Conservation (phyloP, 2,329 filamentous ascomycete genomes). For the Neofusicoccum ribis region DNA sequence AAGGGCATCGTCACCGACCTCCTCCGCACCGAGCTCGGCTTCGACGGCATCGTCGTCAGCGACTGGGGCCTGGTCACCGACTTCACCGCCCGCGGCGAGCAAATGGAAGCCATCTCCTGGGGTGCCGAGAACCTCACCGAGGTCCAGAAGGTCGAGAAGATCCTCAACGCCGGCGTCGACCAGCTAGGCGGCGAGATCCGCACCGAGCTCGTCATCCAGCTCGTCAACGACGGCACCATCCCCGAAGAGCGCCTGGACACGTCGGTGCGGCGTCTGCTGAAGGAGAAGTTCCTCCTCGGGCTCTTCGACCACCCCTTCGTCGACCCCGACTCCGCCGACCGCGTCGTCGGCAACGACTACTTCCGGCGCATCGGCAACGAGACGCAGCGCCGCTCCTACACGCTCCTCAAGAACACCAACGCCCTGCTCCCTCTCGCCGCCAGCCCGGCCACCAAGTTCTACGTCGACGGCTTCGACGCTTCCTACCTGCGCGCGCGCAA, state of each 20-base stretch:
- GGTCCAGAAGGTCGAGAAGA: constrained; percentile 43
- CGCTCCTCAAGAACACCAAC: constrained; percentile 39
- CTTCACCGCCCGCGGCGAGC: constrained; percentile 42
- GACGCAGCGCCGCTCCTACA: constrained; percentile 39
- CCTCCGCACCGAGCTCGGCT: constrained; percentile 50
- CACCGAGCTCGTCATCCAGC: constrained; percentile 51
- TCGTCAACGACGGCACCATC: constrained; percentile 45
- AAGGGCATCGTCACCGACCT: constrained; percentile 53
- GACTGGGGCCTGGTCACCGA: constrained; percentile 58
- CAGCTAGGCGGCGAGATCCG: constrained; percentile 54
- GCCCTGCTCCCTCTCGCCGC: constrained; percentile 31
- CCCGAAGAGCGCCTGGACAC: constrained; percentile 48
- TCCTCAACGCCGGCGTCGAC: constrained; percentile 54
- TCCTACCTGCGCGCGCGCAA: constrained; percentile 34
- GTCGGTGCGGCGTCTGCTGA: constrained; percentile 49
- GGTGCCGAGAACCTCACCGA: constrained; percentile 50
- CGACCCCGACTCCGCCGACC: constrained; percentile 44
- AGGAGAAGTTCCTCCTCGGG: constrained; percentile 54
- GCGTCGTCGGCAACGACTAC: constrained; percentile 47
- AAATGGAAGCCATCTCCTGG: constrained; percentile 53
- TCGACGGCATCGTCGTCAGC: constrained; percentile 53
- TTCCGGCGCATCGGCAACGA: constrained; percentile 43
- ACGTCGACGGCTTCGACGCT: constrained; percentile 37
- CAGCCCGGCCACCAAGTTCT: constrained; percentile 30
- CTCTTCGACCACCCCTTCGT: constrained; percentile 56